Evolutionary conservation across 139 green algal species (phyloP), one percentile per base, ranked within the genome.

Genomic region (Chlorella sorokiniana): DNA sequence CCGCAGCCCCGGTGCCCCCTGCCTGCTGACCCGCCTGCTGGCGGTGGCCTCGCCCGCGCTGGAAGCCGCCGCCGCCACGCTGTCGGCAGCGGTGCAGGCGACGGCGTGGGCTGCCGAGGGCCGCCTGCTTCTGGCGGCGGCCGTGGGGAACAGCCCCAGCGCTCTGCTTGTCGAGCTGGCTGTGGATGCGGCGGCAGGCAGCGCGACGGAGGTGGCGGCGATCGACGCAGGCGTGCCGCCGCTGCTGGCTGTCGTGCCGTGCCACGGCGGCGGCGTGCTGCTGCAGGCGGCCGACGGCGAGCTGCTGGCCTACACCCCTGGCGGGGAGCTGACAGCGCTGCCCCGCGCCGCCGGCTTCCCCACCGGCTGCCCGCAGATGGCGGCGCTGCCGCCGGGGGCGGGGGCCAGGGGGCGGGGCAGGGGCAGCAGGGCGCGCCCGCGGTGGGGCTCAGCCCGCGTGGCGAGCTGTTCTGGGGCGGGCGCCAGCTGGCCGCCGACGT

Each of bases 401-500:
- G 23, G 11, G 67, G n/a, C 51, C n/a, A n/a, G n/a, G n/a, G n/a
- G n/a, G n/a, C n/a, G n/a, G n/a, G 51, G 31, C 29, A 10, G 59
- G 48, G 23, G n/a, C 31, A 31, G 29, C 51, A n/a, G 29, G 63
- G 70, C 83, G 16, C 84, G 5, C 41, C 87, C 33, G 90, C 87
- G 1, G 27, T 97, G 4, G 93, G 93, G 5, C 82, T 98, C 9
- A 84, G 76, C 27, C n/a, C 41, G 1, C 42, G 0, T 14, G 93
- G 93, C 0, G 45, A 79, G 71, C 89, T 98, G 48, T 91, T 83
- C 74, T 92, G 81, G 85, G 93, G 92, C 59, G 5, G 5, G 29
- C 80, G 54, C 20, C 63, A 84, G 29, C 33, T 96, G 37, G 84
- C 90, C 0, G 10, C 61, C 4, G 88, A 86, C 31, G 93, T 95